These are phyloP conservation scores for Cryptococcus sp. DNA, from an alignment of 1,284 basidiomycete species.

Conservation along the genomic window DNA sequence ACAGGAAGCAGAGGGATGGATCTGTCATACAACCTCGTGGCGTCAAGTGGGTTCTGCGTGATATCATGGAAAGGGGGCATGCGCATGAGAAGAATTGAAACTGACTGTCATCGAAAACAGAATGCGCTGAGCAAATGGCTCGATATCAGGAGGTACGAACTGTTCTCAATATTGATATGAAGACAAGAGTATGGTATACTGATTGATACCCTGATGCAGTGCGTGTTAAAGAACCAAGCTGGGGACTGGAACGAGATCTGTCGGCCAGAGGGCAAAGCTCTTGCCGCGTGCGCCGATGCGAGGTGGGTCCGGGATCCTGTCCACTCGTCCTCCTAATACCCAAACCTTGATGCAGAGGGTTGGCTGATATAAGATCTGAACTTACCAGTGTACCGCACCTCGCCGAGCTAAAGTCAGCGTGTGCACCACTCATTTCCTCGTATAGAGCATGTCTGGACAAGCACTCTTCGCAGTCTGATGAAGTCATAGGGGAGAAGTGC, in stretches of 20 bases:
- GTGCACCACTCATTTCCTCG: constrained; percentile 34
- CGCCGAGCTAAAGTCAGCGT: constrained; percentile 42
- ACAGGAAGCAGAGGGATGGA: constrained; percentile 37
- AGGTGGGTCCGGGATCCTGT: constrained; percentile 25
- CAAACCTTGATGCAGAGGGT: not conserved
- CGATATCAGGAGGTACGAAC: constrained; percentile 46
- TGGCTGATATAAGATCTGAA: not conserved
- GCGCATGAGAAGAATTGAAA: not conserved
- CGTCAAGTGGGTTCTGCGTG: constrained; percentile 39
- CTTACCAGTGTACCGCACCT: constrained; percentile 46
- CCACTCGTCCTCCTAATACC: not conserved
- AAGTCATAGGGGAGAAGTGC: constrained; percentile 37
- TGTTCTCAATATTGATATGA: not conserved
- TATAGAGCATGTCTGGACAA: constrained; percentile 47
- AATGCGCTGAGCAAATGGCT: constrained; percentile 51
- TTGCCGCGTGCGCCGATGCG: constrained; percentile 48
- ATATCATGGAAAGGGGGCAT: not conserved
- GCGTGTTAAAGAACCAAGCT: constrained; percentile 44
- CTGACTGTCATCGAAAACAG: constrained; percentile 18
- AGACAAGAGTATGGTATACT: not conserved
- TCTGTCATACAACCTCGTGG: constrained; percentile 51
- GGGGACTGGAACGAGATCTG: constrained; percentile 48
- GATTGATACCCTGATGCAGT: constrained; percentile 25
- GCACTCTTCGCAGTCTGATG: constrained; percentile 32
- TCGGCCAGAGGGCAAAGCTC: constrained; percentile 37